phyloP scores from a whole-genome alignment of 1,284 basidiomycete species.

The Papiliotrema fonsecae region DNA sequence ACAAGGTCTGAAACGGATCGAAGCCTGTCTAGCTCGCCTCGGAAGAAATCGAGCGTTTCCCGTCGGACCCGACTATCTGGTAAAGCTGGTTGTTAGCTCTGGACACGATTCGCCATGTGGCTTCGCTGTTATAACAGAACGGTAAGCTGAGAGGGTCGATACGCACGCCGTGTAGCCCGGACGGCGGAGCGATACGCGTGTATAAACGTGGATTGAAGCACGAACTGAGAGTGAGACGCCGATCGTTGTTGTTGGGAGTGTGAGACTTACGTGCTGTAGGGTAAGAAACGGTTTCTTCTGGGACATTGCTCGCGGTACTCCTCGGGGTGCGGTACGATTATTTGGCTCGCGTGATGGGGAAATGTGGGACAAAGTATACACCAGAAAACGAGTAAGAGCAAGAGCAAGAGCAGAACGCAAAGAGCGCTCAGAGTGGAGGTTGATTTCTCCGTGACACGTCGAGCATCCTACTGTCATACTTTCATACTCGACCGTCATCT shows the following conservation, averaged over 20 bases:
- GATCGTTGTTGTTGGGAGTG: too few relatives aligned
- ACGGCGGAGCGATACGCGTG: slow-evolving; percentile 44
- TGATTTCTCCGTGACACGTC: not conserved
- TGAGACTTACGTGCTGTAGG: not conserved
- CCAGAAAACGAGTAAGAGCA: not conserved
- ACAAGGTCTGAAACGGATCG: slow-evolving; percentile 34
- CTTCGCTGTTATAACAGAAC: not conserved
- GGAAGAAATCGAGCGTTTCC: slow-evolving; percentile 46
- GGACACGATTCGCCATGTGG: not conserved
- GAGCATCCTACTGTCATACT: not conserved
- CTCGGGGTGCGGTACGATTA: too few relatives aligned
- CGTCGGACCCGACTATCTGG: slow-evolving; percentile 39
- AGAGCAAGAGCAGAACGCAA: not conserved
- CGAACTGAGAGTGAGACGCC: slow-evolving; percentile 32
- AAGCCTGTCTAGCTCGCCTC: slow-evolving; percentile 40
- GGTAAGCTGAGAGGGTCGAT: not conserved
- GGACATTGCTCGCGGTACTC: not conserved
- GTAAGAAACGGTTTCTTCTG: not conserved
- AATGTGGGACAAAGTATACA: not conserved
- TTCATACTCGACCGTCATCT: not conserved
- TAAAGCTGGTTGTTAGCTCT: slow-evolving; percentile 27
- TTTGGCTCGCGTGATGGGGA: too few relatives aligned
- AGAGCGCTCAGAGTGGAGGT: too few relatives aligned
- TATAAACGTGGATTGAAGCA: slow-evolving; percentile 39
- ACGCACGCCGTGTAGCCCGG: slow-evolving; percentile 43